These are phyloP conservation scores for Neohortaea acidophila DNA, from an alignment of 495 filamentous ascomycete genomes.

Conservation along the genomic window DNA sequence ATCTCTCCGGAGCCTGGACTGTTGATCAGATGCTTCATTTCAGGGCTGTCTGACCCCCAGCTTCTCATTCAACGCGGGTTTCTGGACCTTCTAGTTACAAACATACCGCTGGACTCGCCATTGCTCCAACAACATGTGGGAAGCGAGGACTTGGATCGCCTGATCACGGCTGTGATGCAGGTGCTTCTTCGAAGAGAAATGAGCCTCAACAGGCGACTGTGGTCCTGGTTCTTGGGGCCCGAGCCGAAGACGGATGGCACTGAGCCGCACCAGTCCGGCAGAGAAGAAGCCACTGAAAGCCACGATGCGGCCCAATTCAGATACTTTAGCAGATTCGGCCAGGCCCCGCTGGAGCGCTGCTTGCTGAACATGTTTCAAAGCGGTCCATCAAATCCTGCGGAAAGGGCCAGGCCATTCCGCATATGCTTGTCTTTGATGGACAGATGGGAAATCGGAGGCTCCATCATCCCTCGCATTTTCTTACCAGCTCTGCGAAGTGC, in stretches of 20 bases:
- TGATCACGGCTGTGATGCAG: conserved; percentile 65
- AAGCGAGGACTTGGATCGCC: conserved; percentile 55
- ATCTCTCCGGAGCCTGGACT: conserved; percentile 88
- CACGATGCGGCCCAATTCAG: conserved; percentile 16
- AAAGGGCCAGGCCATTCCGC: conserved; percentile 74
- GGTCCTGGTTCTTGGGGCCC: conserved; percentile 92
- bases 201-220: conserved; percentile 85
- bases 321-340: conserved; percentile 71
- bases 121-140: conserved; percentile 62
- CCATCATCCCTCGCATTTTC: conserved; percentile 78
- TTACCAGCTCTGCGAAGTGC: conserved; percentile 69
- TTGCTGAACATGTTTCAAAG: conserved; percentile 60
- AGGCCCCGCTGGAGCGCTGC: conserved; percentile 56
- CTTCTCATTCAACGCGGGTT: conserved; percentile 85
- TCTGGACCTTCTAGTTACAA: conserved; percentile 78
- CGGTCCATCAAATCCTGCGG: conserved; percentile 38
- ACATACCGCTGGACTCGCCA: conserved; percentile 75
- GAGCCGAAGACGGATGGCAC: conserved; percentile 41
- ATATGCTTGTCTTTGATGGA: conserved; percentile 95
- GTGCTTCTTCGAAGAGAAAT: conserved; percentile 84
- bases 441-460: conserved; percentile 85
- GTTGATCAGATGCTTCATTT: conserved; percentile 75
- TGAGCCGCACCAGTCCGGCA: conserved; percentile 34
- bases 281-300: conserved; percentile 5
- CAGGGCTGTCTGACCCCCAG: conserved; percentile 79